Evolutionary conservation across 1,139 yeast genomes (phyloP).

Genomic region (Saccharomyces hybrid): DNA sequence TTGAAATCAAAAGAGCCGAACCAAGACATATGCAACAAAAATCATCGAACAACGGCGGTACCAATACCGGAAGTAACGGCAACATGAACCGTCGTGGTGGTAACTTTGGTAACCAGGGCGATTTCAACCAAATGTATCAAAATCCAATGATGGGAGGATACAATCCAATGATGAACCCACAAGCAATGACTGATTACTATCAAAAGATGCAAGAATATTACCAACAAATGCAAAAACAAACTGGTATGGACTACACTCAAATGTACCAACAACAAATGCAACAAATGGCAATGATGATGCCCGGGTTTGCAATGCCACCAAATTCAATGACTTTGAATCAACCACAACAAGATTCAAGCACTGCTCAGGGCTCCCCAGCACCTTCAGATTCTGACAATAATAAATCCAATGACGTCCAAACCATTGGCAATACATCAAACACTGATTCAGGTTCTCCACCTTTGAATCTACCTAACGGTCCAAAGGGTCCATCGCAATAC

Average conservation of each 20-base stretch:
- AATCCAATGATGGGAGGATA: constrained; percentile 42
- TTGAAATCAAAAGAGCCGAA: constrained; percentile 98
- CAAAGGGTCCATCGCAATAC: background rate
- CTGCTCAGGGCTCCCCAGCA: background rate
- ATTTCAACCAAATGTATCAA: constrained; percentile 27
- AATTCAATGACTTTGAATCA: constrained; percentile 15
- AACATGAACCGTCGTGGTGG: constrained; percentile 7
- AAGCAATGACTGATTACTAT: constrained; percentile 75
- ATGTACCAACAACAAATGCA: constrained; percentile 41
- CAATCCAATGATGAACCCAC: constrained; percentile 76
- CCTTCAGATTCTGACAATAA: background rate
- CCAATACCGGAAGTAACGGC: constrained; percentile 16
- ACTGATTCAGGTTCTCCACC: background rate
- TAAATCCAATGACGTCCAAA: background rate
- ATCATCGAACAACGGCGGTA: constrained; percentile 30
- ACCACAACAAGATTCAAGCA: background rate
- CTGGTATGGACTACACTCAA: constrained; percentile 34
- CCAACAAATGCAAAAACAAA: constrained; percentile 50
- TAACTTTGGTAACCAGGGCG: constrained; percentile 9
- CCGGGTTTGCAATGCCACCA: constrained; percentile 45
- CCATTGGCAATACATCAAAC: background rate
- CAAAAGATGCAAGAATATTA: constrained; percentile 77
- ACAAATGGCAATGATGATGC: constrained; percentile 45
- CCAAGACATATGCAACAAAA: constrained; percentile 62
- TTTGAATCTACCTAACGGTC: background rate